Evolutionary conservation across 768 basidiomycete species (phyloP).

Genomic region (Phanerodontia chrysosporium): DNA sequence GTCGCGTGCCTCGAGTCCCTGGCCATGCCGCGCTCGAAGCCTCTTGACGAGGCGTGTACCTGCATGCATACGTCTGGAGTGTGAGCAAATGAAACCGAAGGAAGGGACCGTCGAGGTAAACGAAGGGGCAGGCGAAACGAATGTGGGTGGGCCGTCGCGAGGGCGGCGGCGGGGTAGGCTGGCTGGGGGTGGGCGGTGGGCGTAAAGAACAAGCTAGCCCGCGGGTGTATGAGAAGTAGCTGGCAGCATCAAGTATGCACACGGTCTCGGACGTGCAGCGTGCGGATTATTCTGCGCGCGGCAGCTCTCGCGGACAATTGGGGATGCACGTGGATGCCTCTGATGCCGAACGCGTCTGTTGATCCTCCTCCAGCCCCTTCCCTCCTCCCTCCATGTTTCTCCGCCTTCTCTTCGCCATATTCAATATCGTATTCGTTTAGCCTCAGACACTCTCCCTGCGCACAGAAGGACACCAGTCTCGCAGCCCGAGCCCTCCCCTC

Average conservation of each 20-base stretch:
- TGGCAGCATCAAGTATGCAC: not conserved
- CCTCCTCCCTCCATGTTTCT: not conserved
- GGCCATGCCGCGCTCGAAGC: conserved; percentile 2
- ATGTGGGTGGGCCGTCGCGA: conserved; percentile 4
- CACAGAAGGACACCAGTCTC: not conserved
- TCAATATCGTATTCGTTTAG: not conserved
- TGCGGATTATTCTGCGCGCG: not conserved
- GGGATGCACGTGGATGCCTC: not conserved
- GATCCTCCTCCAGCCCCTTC: not conserved
- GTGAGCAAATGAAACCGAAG: not conserved
- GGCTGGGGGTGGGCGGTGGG: not conserved
- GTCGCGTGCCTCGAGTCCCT: conserved; percentile 30
- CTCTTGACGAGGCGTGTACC: conserved; percentile 9
- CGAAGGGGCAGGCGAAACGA: conserved; percentile 9
- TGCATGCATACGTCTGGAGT: conserved; percentile 9
- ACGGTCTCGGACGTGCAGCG: not conserved
- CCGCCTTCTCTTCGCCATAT: not conserved
- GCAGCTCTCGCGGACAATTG: not conserved
- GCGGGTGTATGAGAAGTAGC: not conserved
- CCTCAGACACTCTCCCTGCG: not conserved
- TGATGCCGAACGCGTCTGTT: not conserved
- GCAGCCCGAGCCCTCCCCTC: not conserved
- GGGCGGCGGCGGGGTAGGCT: not conserved
- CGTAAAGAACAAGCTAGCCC: not conserved
- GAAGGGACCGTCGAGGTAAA: conserved; percentile 5